Conservation (phyloP, 164 flowering plant genomes). For the Chimonanthus praecox region DNA sequence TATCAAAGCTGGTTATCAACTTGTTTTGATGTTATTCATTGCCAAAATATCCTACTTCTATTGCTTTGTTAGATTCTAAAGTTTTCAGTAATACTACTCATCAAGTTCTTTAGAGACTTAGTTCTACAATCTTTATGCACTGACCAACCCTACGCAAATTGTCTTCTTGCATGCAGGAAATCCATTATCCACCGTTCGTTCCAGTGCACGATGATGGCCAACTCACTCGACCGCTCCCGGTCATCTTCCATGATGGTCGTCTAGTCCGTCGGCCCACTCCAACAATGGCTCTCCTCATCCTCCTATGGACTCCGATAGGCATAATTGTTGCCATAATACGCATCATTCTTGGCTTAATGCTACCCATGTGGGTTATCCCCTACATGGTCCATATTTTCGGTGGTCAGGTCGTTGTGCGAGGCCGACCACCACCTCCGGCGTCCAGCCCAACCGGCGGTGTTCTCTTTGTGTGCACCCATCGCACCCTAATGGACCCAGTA, state of each 20-base stretch:
- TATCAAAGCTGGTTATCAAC: too few species aligned
- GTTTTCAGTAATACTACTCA: too few species aligned
- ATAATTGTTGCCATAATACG: slow-evolving; percentile 57
- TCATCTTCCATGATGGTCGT: slow-evolving; percentile 96
- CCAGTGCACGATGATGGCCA: slow-evolving; percentile 18
- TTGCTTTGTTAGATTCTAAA: too few species aligned
- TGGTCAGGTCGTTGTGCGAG: slow-evolving; percentile 54
- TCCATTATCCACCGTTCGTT: slow-evolving; percentile 42
- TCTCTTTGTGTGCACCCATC: slow-evolving; percentile 89
- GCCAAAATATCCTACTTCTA: too few species aligned
- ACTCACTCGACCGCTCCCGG: slow-evolving; percentile 58
- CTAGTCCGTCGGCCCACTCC: slow-evolving; percentile 82
- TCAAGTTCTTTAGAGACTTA: too few species aligned
- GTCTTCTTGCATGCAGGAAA: slow-evolving; percentile 39
- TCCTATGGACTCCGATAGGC: slow-evolving; percentile 88
- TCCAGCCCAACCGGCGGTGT: slow-evolving; percentile 50
- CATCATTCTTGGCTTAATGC: slow-evolving; percentile 36
- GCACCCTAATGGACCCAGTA: slow-evolving; percentile 95
- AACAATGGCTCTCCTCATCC: slow-evolving; percentile 55
- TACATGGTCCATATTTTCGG: slow-evolving; percentile 46
- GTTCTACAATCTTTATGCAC: too few species aligned
- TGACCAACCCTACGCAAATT: too few species aligned
- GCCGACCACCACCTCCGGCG: slow-evolving; percentile 65
- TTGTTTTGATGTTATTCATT: too few species aligned
- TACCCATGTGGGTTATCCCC: slow-evolving; percentile 61